These are phyloP conservation scores for Colletotrichum zoysiae DNA, from an alignment of 2,329 filamentous ascomycete genomes.

Conservation along the genomic window DNA sequence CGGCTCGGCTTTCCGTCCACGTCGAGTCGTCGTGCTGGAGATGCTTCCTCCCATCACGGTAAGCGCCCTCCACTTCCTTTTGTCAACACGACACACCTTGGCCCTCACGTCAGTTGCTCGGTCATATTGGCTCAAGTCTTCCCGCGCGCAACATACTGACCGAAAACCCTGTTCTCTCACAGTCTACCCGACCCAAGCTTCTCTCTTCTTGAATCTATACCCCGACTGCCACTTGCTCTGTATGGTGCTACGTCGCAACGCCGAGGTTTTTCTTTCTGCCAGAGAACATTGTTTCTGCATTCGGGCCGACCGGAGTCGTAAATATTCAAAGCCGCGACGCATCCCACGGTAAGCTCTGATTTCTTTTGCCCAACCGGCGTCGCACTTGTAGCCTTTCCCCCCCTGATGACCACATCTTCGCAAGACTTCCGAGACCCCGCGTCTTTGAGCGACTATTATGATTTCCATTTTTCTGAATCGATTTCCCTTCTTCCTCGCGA, in stretches of 20 bases:
- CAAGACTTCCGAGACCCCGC: neutral
- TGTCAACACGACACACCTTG: neutral
- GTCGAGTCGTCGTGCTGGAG: neutral
- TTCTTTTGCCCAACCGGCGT: neutral
- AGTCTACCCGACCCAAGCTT: neutral
- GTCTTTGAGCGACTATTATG: neutral
- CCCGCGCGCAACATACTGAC: neutral
- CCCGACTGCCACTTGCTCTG: neutral
- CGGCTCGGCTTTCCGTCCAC: neutral
- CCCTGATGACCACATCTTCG: neutral
- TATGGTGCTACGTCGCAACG: neutral
- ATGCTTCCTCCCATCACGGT: neutral
- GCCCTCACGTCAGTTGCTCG: neutral
- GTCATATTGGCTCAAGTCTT: neutral
- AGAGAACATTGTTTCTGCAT: neutral
- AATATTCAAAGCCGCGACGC: neutral
- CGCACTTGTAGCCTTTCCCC: neutral
- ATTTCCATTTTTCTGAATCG: neutral
- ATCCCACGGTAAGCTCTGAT: neutral
- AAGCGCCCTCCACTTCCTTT: neutral
- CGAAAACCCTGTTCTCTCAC: neutral
- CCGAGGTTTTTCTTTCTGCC: neutral
- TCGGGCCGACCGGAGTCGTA: neutral
- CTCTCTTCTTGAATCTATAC: neutral
- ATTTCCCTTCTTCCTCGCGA: neutral